These are phyloP conservation scores for Barnettozyma wickerhamii DNA, from an alignment of 805 yeast species.

Conservation along the genomic window DNA sequence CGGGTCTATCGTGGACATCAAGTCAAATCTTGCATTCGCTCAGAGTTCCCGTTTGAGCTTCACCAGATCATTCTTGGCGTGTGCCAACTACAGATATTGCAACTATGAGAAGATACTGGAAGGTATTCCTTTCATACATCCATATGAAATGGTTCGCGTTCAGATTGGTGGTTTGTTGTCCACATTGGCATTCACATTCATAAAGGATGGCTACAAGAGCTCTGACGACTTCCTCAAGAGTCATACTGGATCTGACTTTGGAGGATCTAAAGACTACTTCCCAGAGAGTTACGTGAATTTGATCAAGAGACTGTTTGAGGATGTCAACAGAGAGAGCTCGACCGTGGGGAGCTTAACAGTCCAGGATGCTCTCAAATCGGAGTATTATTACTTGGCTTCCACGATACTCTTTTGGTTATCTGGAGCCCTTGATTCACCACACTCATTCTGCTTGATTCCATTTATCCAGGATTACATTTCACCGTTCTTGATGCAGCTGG, in stretches of 20 bases:
- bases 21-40: constrained; percentile 57
- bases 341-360: constrained; percentile 35
- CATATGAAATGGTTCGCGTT: constrained; percentile 68
- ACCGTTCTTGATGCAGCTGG: constrained; percentile 64
- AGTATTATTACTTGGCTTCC: constrained; percentile 59
- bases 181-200: constrained; percentile 35
- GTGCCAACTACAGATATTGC: constrained; percentile 53
- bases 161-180: constrained; percentile 56
- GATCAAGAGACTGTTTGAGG: constrained; percentile 41
- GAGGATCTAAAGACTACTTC: constrained; percentile 28
- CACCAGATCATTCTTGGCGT: constrained; percentile 44
- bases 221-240: constrained; percentile 37
- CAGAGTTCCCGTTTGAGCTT: constrained; percentile 59
- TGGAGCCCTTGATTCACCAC: constrained; percentile 49
- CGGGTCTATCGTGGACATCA: constrained; percentile 35
- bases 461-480: constrained; percentile 49
- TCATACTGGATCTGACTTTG: constrained; percentile 33
- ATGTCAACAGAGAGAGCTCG: constrained; percentile 37
- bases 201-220: constrained; percentile 37
- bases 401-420: constrained; percentile 60
- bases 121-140: constrained; percentile 48
- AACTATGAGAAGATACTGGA: constrained; percentile 41
- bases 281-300: constrained; percentile 30
- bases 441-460: constrained; percentile 48
- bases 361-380: constrained; percentile 54